These are phyloP conservation scores for Oryza longistaminata DNA, from an alignment of 176 grass and related monocot species.

Conservation along the genomic window DNA sequence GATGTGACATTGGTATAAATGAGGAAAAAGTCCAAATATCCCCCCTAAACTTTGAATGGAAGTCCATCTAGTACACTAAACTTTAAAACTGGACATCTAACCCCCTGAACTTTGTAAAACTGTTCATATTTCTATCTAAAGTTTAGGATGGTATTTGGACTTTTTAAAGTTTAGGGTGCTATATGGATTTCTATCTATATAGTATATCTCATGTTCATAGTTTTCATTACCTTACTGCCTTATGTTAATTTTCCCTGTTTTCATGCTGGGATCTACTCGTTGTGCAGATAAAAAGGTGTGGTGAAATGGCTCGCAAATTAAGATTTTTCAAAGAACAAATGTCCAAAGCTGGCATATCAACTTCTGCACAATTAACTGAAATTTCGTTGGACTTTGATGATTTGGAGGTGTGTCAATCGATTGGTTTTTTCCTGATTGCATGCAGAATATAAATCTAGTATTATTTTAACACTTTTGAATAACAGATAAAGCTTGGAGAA, in stretches of 20 bases:
- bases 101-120: too few species aligned
- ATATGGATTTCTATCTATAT: neutral
- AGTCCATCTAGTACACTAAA: too few species aligned
- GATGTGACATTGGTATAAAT: slow-evolving; percentile 2
- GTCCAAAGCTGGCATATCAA: slow-evolving; percentile 62
- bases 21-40: too few species aligned
- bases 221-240: neutral
- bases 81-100: too few species aligned
- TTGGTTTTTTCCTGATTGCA: neutral
- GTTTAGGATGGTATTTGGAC: too few species aligned
- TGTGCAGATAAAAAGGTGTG: slow-evolving; percentile 86
- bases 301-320: slow-evolving; percentile 87
- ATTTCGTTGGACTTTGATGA: slow-evolving; percentile 72
- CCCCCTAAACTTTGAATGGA: too few species aligned
- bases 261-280: neutral
- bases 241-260: neutral
- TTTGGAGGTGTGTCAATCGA: slow-evolving; percentile 56
- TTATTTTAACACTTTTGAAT: slow-evolving; percentile 25
- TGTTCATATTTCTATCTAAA: too few species aligned
- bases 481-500: slow-evolving; percentile 87
- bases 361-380: slow-evolving; percentile 37
- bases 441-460: neutral
- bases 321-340: slow-evolving; percentile 91
- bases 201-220: neutral
- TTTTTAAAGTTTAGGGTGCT: too few species aligned